These are phyloP conservation scores for Multifurca ochricompacta DNA, from an alignment of 768 basidiomycete species.

Conservation along the genomic window DNA sequence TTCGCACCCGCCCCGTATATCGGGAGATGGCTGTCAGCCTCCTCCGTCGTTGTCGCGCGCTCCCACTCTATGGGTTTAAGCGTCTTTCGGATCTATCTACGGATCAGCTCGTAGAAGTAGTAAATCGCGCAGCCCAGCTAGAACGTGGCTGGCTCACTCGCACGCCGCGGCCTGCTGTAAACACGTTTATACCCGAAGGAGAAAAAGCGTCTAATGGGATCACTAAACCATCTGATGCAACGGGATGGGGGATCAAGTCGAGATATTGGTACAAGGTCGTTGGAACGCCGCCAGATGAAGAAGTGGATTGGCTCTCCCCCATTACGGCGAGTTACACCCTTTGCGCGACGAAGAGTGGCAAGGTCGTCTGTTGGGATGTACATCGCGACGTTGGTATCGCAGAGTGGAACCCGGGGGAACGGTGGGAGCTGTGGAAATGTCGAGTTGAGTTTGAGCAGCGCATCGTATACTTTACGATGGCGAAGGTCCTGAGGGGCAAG, in stretches of 20 bases:
- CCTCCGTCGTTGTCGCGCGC: slow-evolving; percentile 56
- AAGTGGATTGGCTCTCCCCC: slow-evolving; percentile 71
- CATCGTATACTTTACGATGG: slow-evolving; percentile 71
- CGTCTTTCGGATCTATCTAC: slow-evolving; percentile 59
- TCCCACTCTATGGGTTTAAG: slow-evolving; percentile 64
- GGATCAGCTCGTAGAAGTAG: slow-evolving; percentile 50
- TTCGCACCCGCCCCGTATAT: slow-evolving; percentile 60
- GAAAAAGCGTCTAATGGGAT: not conserved
- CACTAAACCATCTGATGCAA: not conserved
- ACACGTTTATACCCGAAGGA: slow-evolving; percentile 22
- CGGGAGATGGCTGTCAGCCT: slow-evolving; percentile 55
- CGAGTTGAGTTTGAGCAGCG: slow-evolving; percentile 66
- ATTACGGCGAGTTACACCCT: slow-evolving; percentile 70
- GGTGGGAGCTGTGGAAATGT: slow-evolving; percentile 75
- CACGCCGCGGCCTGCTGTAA: slow-evolving; percentile 43
- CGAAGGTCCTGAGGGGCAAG: slow-evolving; percentile 24
- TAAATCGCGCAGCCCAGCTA: slow-evolving; percentile 53
- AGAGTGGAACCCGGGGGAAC: slow-evolving; percentile 55
- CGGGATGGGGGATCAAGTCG: slow-evolving; percentile 25
- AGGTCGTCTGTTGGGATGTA: slow-evolving; percentile 73
- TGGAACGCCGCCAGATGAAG: slow-evolving; percentile 56
- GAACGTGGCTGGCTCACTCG: slow-evolving; percentile 57
- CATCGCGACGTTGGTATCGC: slow-evolving; percentile 52
- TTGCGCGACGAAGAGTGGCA: slow-evolving; percentile 70
- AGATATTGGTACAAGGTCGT: slow-evolving; percentile 61